phyloP scores from a whole-genome alignment of 2,329 filamentous ascomycete species.

The Metarhizium robertsii region DNA sequence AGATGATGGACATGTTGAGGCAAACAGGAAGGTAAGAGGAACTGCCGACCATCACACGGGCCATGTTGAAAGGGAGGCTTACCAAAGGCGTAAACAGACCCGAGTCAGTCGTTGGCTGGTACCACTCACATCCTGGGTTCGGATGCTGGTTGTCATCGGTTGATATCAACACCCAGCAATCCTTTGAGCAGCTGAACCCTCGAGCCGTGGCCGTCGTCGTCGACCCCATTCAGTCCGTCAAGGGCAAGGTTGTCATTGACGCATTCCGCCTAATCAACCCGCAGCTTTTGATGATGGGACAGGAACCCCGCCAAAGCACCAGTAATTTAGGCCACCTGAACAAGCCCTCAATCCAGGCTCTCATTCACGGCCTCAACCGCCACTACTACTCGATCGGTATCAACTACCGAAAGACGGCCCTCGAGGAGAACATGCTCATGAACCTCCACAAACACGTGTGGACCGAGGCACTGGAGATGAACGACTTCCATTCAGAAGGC shows the following conservation, averaged over 20 bases:
- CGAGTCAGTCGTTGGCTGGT: constrained; percentile 97
- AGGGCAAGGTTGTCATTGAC: constrained; percentile 98
- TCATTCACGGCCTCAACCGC: constrained; percentile 94
- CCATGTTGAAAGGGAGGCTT: constrained; percentile 8
- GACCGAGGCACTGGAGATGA: constrained; percentile 96
- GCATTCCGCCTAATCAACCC: constrained; percentile 98
- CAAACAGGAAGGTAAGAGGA: constrained; percentile 79
- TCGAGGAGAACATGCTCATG: constrained; percentile 99
- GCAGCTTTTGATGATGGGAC: constrained; percentile 93
- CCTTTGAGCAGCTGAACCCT: constrained; percentile 97
- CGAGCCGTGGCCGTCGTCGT: constrained; percentile 96
- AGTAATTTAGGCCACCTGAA: constrained; percentile 97
- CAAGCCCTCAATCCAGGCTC: constrained; percentile 98
- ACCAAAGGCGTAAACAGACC: constrained; percentile 45
- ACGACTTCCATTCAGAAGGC: constrained; percentile 82
- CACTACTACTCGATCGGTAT: constrained; percentile 99
- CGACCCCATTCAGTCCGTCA: constrained; percentile 97
- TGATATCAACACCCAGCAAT: constrained; percentile 99
- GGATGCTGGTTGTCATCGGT: constrained; percentile 98
- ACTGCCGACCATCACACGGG: constrained; percentile 6
- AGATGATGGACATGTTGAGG: constrained; percentile 99
- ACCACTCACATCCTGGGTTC: constrained; percentile 98
- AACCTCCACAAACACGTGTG: constrained; percentile 99
- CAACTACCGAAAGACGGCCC: constrained; percentile 92
- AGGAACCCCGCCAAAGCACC: constrained; percentile 94